These are phyloP conservation scores for Dictyostelium intermedium DNA, from an alignment of 78 protist genomes.

Conservation along the genomic window DNA sequence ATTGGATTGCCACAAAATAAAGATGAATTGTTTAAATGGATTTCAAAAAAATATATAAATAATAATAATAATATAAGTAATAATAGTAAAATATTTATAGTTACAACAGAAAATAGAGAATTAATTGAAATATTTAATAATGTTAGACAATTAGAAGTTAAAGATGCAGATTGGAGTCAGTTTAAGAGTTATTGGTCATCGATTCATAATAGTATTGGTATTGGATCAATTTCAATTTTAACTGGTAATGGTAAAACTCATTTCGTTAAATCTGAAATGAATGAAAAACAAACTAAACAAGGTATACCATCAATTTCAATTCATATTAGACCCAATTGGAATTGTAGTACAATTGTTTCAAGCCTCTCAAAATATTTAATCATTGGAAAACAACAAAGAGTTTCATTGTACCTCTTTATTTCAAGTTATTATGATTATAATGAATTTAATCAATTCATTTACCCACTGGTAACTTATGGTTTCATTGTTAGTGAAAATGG, in stretches of 20 bases:
- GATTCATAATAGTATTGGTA: background rate
- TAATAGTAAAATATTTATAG: background rate
- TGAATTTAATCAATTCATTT: conserved; percentile 22
- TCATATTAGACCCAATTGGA: conserved; percentile 14
- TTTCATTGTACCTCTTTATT: background rate
- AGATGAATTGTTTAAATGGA: conserved; percentile 27
- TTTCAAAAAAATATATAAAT: conserved; percentile 11
- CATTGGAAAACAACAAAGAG: background rate
- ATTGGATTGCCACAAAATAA: conserved; percentile 47
- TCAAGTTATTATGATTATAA: background rate
- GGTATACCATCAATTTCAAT: background rate
- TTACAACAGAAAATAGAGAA: background rate
- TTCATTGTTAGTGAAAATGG: conserved; percentile 17
- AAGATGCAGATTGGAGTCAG: conserved; percentile 9
- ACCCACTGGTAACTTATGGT: conserved; percentile 54
- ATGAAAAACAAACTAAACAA: background rate
- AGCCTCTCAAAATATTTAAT: background rate
- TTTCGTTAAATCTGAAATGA: background rate
- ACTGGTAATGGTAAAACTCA: conserved; percentile 17
- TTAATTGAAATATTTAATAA: conserved; percentile 1
- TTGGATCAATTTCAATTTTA: conserved; percentile 7
- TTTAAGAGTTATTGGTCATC: conserved; percentile 1
- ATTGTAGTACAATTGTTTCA: background rate
- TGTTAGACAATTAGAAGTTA: conserved; percentile 11
- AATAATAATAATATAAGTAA: background rate